Evolutionary conservation across 2,329 filamentous ascomycete species (phyloP).

Genomic region (Epichloe glyceriae): DNA sequence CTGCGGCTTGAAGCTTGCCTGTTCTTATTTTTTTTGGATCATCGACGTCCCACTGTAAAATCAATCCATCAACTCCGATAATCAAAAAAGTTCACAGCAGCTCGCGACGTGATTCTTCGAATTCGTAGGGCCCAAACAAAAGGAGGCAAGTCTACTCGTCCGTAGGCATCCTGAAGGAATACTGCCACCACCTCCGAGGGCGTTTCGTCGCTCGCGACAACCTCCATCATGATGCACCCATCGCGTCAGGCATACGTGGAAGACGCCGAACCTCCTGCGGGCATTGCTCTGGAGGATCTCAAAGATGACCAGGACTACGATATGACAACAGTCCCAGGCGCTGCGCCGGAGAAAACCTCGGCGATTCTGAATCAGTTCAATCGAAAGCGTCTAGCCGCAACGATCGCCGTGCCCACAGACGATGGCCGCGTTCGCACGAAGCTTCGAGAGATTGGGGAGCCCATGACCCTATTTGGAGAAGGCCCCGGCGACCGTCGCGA

Average conservation of each 20-base stretch:
- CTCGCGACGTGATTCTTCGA: background rate
- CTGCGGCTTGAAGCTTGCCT: background rate
- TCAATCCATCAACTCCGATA: background rate
- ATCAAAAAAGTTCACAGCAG: background rate
- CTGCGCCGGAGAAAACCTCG: conserved; percentile 68
- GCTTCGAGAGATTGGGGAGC: conserved; percentile 79
- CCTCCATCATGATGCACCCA: conserved; percentile 58
- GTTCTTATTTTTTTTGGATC: background rate
- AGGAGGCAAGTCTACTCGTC: background rate
- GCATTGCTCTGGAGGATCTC: conserved; percentile 36
- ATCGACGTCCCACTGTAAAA: background rate
- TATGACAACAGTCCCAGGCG: conserved; percentile 53
- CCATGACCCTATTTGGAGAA: conserved; percentile 89
- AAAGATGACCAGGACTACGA: conserved; percentile 72
- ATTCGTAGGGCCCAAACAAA: background rate
- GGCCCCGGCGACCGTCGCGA: conserved; percentile 75
- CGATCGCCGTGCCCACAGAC: conserved; percentile 86
- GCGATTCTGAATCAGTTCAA: conserved; percentile 80
- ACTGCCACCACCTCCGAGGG: background rate
- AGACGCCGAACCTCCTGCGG: conserved; percentile 51
- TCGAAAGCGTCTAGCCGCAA: conserved; percentile 77
- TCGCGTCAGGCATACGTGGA: conserved; percentile 89
- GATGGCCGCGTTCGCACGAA: conserved; percentile 72
- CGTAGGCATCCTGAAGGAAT: background rate
- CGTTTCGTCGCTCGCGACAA: background rate